Base-by-base conservation (phyloP, 164 flowering plant genomes). In the Litsea cubeba region DNA sequence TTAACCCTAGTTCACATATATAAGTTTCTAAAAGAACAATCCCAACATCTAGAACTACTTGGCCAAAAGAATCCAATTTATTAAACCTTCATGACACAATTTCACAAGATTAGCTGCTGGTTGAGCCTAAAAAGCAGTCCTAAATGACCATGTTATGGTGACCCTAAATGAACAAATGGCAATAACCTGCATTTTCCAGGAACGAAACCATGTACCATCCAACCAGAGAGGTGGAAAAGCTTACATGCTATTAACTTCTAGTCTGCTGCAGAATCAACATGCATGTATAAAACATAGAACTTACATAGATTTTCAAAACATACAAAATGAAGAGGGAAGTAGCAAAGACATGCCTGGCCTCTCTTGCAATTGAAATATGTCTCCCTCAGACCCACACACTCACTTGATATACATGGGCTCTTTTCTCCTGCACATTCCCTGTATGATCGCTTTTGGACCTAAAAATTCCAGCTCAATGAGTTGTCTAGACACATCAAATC, bases 351-450 rank as follows among this genome's bases (percentile, higher is more conserved):
- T 82, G 72, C 95, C 91, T 93, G 97, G 76, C 98, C 97, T 87
- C 98, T 87, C 84, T 94, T 94, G 91, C 97, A 94, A 83, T 91
- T 92, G 88, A 90, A 94, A 74, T 88, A 94, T 10, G 97, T 92
- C 78, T 94, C 97, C 76, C 98, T 88, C 15, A 94, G 76, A 35
- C 98, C 98, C 14, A 92, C 90, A 71, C 98, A 94, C 74, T 94
- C 97, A 50, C 88, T 89, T 0, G 93, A 76, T 62, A 94, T 90
- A 8, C 74, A 83, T 0, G 96, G 97, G 73, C 84, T 79, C 82
- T 88, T 87, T 85, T 91, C 97, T 50, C 89, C 90, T 12, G 90
- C 94, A 76, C 98, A 94, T 72, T 91, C 97, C 74, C 87, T 81
- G 74, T 70, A 88, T 24, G 97, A 73, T 65, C 94, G 85, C 62